Evolutionary conservation across 2,329 filamentous ascomycete genomes (phyloP).

Genomic region (Fusarium sp.): DNA sequence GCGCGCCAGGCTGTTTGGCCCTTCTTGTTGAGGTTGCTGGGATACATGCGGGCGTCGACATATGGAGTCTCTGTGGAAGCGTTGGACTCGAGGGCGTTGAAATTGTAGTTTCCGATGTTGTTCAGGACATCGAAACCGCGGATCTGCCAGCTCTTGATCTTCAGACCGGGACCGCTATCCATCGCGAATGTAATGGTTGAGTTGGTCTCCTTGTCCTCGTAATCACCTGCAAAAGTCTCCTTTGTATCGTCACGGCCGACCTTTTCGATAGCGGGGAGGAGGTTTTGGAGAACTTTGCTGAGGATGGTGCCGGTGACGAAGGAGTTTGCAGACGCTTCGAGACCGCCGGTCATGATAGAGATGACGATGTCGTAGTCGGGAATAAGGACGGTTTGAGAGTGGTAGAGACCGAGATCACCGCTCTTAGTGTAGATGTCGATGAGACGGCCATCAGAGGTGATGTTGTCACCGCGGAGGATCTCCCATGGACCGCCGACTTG

Average conservation of each 20-base stretch:
- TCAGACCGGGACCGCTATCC: constrained; percentile 53
- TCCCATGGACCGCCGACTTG: constrained; percentile 60
- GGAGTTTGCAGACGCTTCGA: constrained; percentile 38
- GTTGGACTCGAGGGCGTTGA: constrained; percentile 22
- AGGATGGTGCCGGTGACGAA: constrained; percentile 38
- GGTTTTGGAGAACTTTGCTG: constrained; percentile 45
- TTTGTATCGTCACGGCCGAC: constrained; percentile 52
- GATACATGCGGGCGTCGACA: constrained; percentile 46
- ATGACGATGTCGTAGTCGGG: constrained; percentile 59
- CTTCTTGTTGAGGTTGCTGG: constrained; percentile 40
- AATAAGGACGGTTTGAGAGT: constrained; percentile 53
- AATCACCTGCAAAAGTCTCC: constrained; percentile 50
- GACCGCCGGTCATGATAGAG: constrained; percentile 51
- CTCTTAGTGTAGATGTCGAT: constrained; percentile 60
- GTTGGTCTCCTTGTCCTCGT: constrained; percentile 51
- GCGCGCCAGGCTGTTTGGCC: constrained; percentile 48
- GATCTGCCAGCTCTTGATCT: constrained; percentile 52
- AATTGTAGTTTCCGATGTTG: constrained; percentile 47
- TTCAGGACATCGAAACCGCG: constrained; percentile 54
- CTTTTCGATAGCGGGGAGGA: constrained; percentile 56
- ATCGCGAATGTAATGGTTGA: constrained; percentile 53
- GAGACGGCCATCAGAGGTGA: constrained; percentile 52
- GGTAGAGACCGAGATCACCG: constrained; percentile 56
- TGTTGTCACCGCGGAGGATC: constrained; percentile 53
- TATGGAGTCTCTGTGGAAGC: constrained; percentile 9